A percentile compares a stretch with the other conserved stretches of the same genome.
phyloP scores from a whole-genome alignment of 176 grass and related monocot species.

The Eragrostis curvula region DNA sequence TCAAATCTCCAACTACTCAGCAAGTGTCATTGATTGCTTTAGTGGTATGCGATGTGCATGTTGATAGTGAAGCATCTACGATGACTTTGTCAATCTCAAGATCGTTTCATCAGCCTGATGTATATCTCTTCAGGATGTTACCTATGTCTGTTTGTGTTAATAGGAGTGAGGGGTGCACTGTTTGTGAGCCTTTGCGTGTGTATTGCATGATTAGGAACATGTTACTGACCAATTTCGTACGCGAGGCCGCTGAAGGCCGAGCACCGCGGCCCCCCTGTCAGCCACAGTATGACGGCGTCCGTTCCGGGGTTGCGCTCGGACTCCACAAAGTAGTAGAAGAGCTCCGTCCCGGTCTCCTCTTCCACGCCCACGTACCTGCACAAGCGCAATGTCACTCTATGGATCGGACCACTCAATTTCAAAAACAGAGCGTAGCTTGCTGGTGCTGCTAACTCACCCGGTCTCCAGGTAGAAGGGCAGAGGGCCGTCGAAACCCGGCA shows the following conservation, averaged over 20 bases:
- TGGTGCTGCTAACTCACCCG: not conserved
- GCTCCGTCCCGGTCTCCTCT: conserved; percentile 45
- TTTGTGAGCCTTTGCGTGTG: no score
- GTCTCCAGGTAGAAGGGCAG: conserved; percentile 33
- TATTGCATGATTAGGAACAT: no score
- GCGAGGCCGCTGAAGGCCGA: conserved; percentile 32
- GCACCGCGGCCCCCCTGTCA: conserved; percentile 50
- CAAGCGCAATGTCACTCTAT: not conserved
- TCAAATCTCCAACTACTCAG: no score
- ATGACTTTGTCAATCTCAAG: no score
- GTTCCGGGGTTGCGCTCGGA: conserved; percentile 53
- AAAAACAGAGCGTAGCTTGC: not conserved
- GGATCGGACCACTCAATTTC: not conserved
- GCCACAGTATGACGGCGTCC: conserved; percentile 51
- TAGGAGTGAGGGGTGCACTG: no score
- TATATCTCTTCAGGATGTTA: no score
- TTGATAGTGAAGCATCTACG: no score
- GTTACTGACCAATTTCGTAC: no score
- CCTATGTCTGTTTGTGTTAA: no score
- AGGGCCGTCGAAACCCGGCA: conserved; percentile 25
- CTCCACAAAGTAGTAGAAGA: conserved; percentile 78
- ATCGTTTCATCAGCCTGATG: no score
- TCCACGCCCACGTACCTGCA: conserved; percentile 56
- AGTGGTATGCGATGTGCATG: no score
- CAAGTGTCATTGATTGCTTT: no score